Evolutionary conservation across 441 rosid genomes (phyloP).

Genomic region (Theobroma grandiflorum): DNA sequence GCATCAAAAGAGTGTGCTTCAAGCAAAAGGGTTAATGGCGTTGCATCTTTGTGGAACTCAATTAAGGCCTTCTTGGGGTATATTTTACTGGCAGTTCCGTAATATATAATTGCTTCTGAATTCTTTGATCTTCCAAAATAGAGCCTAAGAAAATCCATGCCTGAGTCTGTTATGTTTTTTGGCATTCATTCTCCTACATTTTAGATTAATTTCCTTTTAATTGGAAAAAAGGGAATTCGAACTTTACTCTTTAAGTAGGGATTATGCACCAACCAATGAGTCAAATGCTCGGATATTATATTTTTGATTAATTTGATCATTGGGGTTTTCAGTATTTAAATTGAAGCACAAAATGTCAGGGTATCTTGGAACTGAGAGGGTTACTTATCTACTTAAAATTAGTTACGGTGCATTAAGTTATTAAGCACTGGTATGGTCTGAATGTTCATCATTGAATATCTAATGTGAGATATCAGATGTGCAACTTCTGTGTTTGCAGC

Average conservation of each 20-base stretch:
- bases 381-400: not conserved
- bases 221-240: too few relatives aligned
- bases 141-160: conserved; percentile 14
- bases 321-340: not conserved
- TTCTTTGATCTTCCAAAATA: not conserved
- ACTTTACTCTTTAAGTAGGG: too few relatives aligned
- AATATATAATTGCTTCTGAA: not conserved
- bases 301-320: not conserved
- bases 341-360: not conserved
- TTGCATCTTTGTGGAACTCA: conserved; percentile 61
- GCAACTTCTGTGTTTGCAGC: not conserved
- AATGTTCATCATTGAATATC: not conserved
- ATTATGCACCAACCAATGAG: too few relatives aligned
- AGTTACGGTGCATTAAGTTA: not conserved
- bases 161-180: not conserved
- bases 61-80: conserved; percentile 68
- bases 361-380: conserved; percentile 7
- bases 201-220: not conserved
- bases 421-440: not conserved
- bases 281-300: not conserved
- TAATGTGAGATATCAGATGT: not conserved
- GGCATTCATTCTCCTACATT: not conserved
- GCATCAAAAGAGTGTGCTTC: conserved; percentile 35
- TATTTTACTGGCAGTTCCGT: conserved; percentile 21
- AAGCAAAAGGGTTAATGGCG: conserved; percentile 35